Conservation (phyloP, 352 stramenopile species). For the Aphanomyces astaci region DNA sequence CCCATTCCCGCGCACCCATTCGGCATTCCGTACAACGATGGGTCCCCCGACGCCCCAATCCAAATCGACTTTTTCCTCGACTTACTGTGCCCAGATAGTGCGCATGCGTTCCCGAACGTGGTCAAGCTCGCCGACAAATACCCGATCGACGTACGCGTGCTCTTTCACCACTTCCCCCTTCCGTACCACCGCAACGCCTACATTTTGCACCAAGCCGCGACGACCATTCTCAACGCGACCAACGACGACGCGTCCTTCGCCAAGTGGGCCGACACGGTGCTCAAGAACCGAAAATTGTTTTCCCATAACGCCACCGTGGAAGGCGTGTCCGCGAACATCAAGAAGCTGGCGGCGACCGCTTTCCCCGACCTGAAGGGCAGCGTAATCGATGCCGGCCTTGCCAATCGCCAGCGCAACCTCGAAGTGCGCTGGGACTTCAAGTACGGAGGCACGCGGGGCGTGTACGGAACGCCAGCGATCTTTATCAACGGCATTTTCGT, state of each 20-base stretch:
- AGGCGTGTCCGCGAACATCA: not conserved
- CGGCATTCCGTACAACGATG: constrained; percentile 49
- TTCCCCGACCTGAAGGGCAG: not conserved
- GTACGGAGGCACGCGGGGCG: not conserved
- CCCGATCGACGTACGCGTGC: constrained; percentile 30
- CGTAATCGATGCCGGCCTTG: not conserved
- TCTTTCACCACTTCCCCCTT: constrained; percentile 34
- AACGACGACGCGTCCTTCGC: not conserved
- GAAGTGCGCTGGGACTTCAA: not conserved
- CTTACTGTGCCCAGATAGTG: constrained; percentile 37
- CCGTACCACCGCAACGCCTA: constrained; percentile 40
- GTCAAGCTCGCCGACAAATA: not conserved
- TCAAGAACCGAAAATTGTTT: not conserved
- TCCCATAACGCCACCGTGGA: not conserved
- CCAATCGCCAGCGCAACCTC: not conserved
- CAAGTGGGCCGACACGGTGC: not conserved
- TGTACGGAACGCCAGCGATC: not conserved
- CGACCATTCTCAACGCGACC: not conserved
- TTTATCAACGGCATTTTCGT: not conserved
- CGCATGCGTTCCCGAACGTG: constrained; percentile 30
- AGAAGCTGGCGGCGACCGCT: not conserved
- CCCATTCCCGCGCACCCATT: constrained; percentile 48
- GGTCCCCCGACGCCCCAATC: constrained; percentile 44
- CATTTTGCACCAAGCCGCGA: constrained; percentile 10
- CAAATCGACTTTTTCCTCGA: constrained; percentile 80